Evolutionary conservation across 352 stramenopile genomes (phyloP).

Genomic region (Peronospora farinosa): DNA sequence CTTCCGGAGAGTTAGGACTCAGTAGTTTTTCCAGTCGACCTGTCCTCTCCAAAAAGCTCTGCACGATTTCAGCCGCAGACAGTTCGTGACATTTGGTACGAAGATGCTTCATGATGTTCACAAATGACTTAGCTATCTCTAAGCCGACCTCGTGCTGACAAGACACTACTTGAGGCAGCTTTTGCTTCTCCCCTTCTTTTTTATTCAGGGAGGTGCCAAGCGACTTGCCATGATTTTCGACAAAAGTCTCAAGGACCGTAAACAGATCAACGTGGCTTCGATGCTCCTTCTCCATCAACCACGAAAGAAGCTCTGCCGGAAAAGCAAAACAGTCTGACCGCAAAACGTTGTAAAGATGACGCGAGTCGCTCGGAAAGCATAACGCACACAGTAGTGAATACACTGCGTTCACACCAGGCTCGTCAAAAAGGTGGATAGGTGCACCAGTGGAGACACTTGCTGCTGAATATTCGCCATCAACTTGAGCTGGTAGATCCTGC

Average conservation of each 20-base stretch:
- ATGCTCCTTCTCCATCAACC: slow-evolving; percentile 59
- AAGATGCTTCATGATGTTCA: slow-evolving; percentile 35
- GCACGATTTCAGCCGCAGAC: slow-evolving; percentile 53
- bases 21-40: slow-evolving; percentile 40
- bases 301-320: slow-evolving; percentile 47
- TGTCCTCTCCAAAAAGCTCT: slow-evolving; percentile 52
- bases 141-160: slow-evolving; percentile 24
- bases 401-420: slow-evolving; percentile 53
- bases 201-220: slow-evolving; percentile 14
- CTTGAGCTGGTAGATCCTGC: slow-evolving; percentile 30
- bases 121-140: slow-evolving; percentile 29
- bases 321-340: slow-evolving; percentile 58
- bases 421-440: slow-evolving; percentile 42
- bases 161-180: slow-evolving; percentile 7
- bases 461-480: slow-evolving; percentile 5
- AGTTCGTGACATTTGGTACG: slow-evolving; percentile 43
- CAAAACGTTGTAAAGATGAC: slow-evolving; percentile 72
- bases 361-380: slow-evolving; percentile 57
- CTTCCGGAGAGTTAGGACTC: slow-evolving; percentile 36
- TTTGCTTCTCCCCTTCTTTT: slow-evolving; percentile 8
- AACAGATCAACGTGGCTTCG: slow-evolving; percentile 45
- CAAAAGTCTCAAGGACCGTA: slow-evolving; percentile 45
- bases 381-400: slow-evolving; percentile 66
- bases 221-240: slow-evolving; percentile 28
- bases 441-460: slow-evolving; percentile 9